Evolutionary conservation across 2,329 filamentous ascomycete genomes (phyloP).

Genomic region (Trichoderma koningii): DNA sequence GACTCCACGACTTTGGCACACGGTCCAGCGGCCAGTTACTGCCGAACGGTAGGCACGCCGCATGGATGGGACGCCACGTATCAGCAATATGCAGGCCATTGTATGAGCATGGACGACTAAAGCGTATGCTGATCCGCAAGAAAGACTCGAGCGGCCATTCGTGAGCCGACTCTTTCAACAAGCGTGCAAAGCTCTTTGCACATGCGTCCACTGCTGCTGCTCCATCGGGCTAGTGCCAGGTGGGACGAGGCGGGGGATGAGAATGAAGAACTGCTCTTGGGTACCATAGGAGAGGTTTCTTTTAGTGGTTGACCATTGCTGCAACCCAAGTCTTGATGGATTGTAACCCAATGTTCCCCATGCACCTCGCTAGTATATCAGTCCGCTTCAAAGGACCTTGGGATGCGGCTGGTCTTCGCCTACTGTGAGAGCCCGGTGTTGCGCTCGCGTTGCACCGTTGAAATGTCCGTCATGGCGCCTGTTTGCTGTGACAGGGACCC

Average conservation of each 20-base stretch:
- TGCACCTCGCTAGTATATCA: conserved; percentile 12
- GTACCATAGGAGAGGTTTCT: not conserved
- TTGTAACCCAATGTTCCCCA: not conserved
- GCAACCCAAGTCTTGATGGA: not conserved
- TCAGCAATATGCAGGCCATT: conserved; percentile 3
- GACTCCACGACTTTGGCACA: conserved; percentile 23
- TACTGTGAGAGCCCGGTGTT: conserved; percentile 1
- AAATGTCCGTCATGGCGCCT: conserved; percentile 2
- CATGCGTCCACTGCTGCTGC: conserved; percentile 26
- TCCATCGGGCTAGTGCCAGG: conserved; percentile 22
- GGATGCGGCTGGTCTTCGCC: conserved; percentile 16
- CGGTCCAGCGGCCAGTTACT: conserved; percentile 2
- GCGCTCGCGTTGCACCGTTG: conserved; percentile 12
- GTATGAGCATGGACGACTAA: not conserved
- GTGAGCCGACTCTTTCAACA: not conserved
- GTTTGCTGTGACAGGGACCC: conserved; percentile 6
- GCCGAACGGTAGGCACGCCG: conserved; percentile 12
- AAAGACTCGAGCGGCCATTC: not conserved
- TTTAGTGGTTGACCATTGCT: not conserved
- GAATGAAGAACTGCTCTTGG: conserved; percentile 8
- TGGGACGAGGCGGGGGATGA: conserved; percentile 23
- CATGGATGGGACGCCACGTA: conserved; percentile 26
- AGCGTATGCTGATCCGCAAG: not conserved
- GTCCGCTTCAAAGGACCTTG: conserved; percentile 16
- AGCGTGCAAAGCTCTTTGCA: conserved; percentile 9